phyloP scores from a whole-genome alignment of 768 basidiomycete genomes.

The Collybia nuda region DNA sequence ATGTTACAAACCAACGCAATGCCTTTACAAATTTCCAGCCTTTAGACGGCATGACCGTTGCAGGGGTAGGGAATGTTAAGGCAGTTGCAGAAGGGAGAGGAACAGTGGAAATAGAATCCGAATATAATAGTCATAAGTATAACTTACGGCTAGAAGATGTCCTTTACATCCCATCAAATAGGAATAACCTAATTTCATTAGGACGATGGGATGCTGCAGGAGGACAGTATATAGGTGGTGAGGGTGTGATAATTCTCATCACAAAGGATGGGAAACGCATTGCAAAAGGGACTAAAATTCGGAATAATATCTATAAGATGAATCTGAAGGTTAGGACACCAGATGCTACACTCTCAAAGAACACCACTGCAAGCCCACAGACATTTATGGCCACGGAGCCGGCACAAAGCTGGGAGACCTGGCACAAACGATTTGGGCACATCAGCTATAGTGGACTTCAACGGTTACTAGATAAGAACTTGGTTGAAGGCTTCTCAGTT shows the following conservation, averaged over 20 bases:
- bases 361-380: neutral
- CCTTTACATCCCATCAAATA: neutral
- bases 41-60: neutral
- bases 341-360: neutral
- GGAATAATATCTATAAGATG: neutral
- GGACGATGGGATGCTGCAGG: conserved; percentile 4
- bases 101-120: neutral
- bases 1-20: conserved; percentile 1
- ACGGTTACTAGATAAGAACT: neutral
- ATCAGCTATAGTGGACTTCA: neutral
- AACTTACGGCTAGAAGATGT: neutral
- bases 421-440: conserved; percentile 5
- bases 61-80: neutral
- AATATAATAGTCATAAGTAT: neutral
- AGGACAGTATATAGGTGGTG: neutral
- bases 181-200: conserved; percentile 6
- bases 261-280: conserved; percentile 1
- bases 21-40: conserved; percentile 2
- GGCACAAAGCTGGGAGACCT: neutral
- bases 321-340: neutral
- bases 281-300: neutral
- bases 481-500: conserved; percentile 4
- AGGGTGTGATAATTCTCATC: neutral
- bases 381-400: neutral
- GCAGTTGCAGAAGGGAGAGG: neutral